These are phyloP conservation scores for Metschnikowia bowlesiae DNA, from an alignment of 805 yeast species.

Conservation along the genomic window DNA sequence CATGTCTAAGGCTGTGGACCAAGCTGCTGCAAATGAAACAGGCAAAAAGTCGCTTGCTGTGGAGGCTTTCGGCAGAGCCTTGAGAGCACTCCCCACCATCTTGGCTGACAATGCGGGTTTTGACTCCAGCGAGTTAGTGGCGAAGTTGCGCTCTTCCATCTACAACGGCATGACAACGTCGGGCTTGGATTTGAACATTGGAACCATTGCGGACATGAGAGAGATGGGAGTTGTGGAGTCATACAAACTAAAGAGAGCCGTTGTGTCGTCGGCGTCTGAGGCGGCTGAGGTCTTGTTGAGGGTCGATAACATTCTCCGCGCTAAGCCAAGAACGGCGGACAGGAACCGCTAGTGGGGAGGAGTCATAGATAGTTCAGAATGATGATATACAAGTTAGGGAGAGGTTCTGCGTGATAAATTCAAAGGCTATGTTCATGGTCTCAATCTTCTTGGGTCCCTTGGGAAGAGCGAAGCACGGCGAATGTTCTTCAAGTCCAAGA, in stretches of 20 bases:
- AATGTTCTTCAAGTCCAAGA: conserved; percentile 91
- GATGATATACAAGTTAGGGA: background rate
- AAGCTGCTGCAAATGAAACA: conserved; percentile 82
- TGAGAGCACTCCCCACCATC: conserved; percentile 92
- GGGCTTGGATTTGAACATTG: conserved; percentile 83
- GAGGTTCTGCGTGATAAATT: background rate
- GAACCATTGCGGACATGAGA: conserved; percentile 89
- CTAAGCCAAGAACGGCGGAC: conserved; percentile 96
- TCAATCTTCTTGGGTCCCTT: conserved; percentile 92
- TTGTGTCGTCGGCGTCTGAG: conserved; percentile 93
- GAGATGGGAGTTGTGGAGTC: conserved; percentile 91
- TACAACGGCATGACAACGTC: conserved; percentile 89
- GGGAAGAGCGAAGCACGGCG: conserved; percentile 99
- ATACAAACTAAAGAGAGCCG: conserved; percentile 87
- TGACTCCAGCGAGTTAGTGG: conserved; percentile 87
- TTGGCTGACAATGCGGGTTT: conserved; percentile 96
- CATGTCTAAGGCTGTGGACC: conserved; percentile 96
- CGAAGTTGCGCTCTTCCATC: conserved; percentile 84
- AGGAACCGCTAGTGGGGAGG: conserved; percentile 45
- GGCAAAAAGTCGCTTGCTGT: conserved; percentile 94
- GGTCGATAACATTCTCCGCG: conserved; percentile 94
- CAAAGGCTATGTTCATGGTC: conserved; percentile 49
- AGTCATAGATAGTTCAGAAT: conserved; percentile 6
- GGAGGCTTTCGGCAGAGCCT: conserved; percentile 89
- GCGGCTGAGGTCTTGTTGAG: conserved; percentile 94